Evolutionary conservation across 2,329 filamentous ascomycete species (phyloP).

Genomic region (Amauroascus verrucosus): DNA sequence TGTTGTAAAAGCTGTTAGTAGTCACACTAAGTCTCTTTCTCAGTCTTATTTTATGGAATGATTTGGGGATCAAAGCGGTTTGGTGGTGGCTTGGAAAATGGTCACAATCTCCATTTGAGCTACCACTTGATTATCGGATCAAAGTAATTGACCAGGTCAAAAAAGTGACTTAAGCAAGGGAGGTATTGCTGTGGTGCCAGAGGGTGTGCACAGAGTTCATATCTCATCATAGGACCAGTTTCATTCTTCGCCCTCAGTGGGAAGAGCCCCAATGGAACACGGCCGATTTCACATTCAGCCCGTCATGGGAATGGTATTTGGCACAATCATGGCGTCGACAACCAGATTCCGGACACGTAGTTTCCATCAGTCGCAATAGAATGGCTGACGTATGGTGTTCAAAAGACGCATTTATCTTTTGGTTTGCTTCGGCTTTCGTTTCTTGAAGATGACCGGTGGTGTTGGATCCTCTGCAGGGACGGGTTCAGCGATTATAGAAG

Average conservation of each 20-base stretch:
- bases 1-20: too few relatives aligned
- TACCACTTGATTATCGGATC: not conserved
- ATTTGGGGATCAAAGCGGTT: too few relatives aligned
- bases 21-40: too few relatives aligned
- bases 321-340: not conserved
- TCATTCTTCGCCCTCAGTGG: not conserved
- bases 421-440: slow-evolving; percentile 39
- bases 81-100: too few relatives aligned
- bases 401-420: slow-evolving; percentile 24
- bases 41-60: too few relatives aligned
- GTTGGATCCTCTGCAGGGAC: slow-evolving; percentile 10
- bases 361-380: not conserved
- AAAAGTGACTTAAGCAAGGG: not conserved
- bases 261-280: too few relatives aligned
- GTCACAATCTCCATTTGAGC: too few relatives aligned
- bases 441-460: slow-evolving; percentile 38
- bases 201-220: not conserved
- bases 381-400: not conserved
- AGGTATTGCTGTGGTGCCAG: too few relatives aligned
- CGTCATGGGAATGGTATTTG: too few relatives aligned
- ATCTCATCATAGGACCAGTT: not conserved
- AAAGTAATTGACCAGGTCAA: not conserved
- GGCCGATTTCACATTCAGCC: too few relatives aligned
- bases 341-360: not conserved
- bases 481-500: slow-evolving; percentile 11